phyloP scores from a whole-genome alignment of 2,329 filamentous ascomycete species.

The Fusarium falciforme region DNA sequence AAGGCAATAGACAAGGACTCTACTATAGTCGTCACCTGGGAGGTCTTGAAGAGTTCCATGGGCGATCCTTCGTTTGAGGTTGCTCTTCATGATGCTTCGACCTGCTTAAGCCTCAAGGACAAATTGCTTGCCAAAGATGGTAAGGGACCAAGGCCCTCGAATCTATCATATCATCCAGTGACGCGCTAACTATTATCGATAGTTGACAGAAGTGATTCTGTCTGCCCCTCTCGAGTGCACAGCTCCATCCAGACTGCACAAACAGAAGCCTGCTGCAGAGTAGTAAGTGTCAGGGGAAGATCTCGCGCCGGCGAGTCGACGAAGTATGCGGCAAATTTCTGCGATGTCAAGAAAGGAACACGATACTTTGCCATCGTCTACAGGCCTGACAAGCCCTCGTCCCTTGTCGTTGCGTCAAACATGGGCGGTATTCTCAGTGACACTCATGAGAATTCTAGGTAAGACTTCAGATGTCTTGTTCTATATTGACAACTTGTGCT shows the following conservation, averaged over 20 bases:
- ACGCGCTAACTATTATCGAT: background rate
- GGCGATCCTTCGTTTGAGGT: background rate
- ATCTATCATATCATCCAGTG: background rate
- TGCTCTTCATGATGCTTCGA: background rate
- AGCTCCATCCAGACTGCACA: background rate
- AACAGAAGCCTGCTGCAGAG: background rate
- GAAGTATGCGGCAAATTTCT: background rate
- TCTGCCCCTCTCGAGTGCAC: background rate
- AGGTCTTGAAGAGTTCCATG: background rate
- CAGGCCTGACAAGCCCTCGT: background rate
- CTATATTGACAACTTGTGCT: background rate
- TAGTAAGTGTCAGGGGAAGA: background rate
- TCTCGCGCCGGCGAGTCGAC: background rate
- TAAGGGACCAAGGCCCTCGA: background rate
- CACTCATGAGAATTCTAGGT: background rate
- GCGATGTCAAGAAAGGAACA: background rate
- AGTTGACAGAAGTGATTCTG: background rate
- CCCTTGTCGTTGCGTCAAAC: background rate
- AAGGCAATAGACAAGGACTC: background rate
- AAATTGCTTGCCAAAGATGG: background rate
- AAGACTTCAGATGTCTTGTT: background rate
- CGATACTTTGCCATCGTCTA: conserved; percentile 14
- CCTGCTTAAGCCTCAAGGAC: background rate
- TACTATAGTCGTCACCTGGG: background rate
- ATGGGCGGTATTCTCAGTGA: background rate